Evolutionary conservation across 306 rosid species (phyloP), one percentile per base, ranked within the genome.

Genomic region (Fagus sylvatica): DNA sequence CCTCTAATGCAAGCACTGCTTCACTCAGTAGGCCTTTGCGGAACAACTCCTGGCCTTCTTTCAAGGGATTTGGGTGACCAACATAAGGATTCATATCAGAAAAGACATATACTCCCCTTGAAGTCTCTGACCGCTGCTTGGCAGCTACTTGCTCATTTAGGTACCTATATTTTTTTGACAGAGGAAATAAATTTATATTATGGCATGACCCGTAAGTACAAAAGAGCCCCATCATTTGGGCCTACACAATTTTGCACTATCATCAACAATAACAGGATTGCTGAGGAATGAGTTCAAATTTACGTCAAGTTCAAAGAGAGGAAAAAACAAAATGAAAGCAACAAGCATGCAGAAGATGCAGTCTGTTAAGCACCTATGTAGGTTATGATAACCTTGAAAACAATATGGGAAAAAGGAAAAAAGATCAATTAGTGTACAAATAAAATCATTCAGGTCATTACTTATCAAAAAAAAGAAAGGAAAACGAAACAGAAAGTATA

Each of bases 41-140:
- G 86, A 96, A 96, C 79, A 96, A 90, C 54, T 96, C 99, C 77
- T 93, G 99, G 48, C 99, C 99, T 90, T 93, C 99, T 89, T 96
- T 96, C 65, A 93, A 84, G 73, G 99, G 99, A 85, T 93, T 90
- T 53, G 93, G 86, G 73, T 90, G 97, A 73, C 99, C 99, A 39
- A 91, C 99, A 86, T 96, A 96, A 30, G 99, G 99, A 85, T 96
- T 96, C 90, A 96, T 88, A 86, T 96, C 99, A 36, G 99, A 93
- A 78, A 96, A 96, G 74, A 86, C 98, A 73, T 96, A 96, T 49
- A 93, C 89, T 1, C 97, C 99, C 81, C 88, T 90, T 62, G 96
- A 92, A 92, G 84, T 78, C 76, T 91, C 93, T 40, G 73, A 80
- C 57, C 10, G 89, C 82, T 89, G 90, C 77, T 88, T 93, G 78